Conservation (phyloP, 148 eudicot genomes). For the Dianthus caryophyllus region DNA sequence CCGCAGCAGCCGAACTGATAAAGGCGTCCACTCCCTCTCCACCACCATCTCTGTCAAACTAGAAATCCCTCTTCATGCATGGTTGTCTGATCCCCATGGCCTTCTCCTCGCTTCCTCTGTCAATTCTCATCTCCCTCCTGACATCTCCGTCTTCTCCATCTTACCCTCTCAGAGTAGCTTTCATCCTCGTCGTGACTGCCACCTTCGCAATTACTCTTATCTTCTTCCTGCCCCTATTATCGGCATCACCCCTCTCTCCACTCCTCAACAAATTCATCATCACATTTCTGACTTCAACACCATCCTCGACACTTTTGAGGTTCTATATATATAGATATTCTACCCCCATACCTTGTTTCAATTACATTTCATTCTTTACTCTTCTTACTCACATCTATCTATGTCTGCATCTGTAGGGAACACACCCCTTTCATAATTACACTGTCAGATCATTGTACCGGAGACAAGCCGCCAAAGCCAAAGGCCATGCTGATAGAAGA, state of each 20-base stretch:
- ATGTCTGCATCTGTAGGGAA: constrained; percentile 51
- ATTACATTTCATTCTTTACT: too few species aligned
- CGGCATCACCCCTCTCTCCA: constrained; percentile 50
- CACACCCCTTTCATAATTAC: constrained; percentile 91
- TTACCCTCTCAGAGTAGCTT: constrained; percentile 83
- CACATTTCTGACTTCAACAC: constrained; percentile 62
- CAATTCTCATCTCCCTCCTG: constrained; percentile 67
- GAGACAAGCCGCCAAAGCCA: constrained; percentile 27
- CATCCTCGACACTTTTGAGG: constrained; percentile 71
- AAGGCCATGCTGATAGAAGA: constrained; percentile 31
- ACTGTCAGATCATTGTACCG: constrained; percentile 73
- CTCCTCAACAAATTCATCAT: constrained; percentile 49
- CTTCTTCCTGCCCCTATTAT: constrained; percentile 82
- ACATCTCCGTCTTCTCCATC: constrained; percentile 73
- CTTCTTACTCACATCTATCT: too few species aligned
- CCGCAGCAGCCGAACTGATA: constrained; percentile 88
- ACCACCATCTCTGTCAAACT: constrained; percentile 86
- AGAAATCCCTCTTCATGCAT: constrained; percentile 83
- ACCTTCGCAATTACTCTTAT: constrained; percentile 72
- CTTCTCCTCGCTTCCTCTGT: constrained; percentile 57
- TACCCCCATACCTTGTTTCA: too few species aligned
- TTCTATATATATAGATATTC: constrained; percentile 12
- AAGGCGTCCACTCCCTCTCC: constrained; percentile 94
- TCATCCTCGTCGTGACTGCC: constrained; percentile 84
- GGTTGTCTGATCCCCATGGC: constrained; percentile 82